Evolutionary conservation across 75 land plant genomes (phyloP).

Genomic region (Pinus taeda): DNA sequence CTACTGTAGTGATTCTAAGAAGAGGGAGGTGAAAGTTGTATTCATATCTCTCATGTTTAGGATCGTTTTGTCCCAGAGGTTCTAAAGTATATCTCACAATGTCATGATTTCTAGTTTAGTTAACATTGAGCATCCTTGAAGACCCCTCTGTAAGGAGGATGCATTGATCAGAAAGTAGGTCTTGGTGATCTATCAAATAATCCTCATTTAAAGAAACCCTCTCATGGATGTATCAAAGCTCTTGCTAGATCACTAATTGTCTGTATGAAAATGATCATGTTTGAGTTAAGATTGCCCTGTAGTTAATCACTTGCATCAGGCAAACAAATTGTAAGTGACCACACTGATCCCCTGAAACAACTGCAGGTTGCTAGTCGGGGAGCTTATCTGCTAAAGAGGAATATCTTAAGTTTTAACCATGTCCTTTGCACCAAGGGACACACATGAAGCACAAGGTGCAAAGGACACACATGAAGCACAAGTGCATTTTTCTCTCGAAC

Average conservation of each 20-base stretch:
- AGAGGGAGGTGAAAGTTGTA: neutral
- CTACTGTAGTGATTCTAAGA: neutral
- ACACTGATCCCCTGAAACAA: neutral
- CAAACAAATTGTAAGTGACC: neutral
- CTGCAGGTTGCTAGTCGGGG: slow-evolving; percentile 76
- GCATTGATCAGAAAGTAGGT: too few relatives aligned
- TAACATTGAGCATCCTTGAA: neutral
- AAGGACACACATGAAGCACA: slow-evolving; percentile 70
- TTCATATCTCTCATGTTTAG: neutral
- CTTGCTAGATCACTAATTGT: neutral
- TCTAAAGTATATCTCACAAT: neutral
- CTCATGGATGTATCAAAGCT: neutral
- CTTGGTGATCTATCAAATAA: neutral
- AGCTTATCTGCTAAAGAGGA: slow-evolving; percentile 55
- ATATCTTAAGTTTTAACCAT: slow-evolving; percentile 32
- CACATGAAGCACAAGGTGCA: slow-evolving; percentile 69
- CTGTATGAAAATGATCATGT: neutral
- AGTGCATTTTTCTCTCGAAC: slow-evolving; percentile 64
- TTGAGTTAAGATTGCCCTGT: neutral
- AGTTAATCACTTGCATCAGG: neutral
- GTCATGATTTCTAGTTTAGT: neutral
- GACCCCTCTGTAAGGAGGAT: neutral
- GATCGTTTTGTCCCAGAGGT: neutral
- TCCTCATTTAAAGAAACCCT: neutral
- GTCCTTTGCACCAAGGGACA: slow-evolving; percentile 69